Evolutionary conservation across 2,329 filamentous ascomycete species (phyloP).

Genomic region (Davidsoniella eucalypti): DNA sequence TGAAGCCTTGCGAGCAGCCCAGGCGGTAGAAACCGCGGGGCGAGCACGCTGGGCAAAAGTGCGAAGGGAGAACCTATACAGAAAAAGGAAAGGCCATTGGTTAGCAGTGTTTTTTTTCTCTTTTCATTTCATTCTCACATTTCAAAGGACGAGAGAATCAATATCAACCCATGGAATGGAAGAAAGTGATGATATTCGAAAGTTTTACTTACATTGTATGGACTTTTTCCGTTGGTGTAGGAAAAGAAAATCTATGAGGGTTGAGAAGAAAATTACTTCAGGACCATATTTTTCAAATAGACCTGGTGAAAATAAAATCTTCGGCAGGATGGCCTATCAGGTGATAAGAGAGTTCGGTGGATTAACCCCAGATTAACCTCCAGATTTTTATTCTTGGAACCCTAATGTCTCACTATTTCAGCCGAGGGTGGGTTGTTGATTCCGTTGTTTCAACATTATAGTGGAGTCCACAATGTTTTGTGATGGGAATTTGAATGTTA

Average conservation of each 20-base stretch:
- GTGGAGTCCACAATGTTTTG: too few relatives aligned
- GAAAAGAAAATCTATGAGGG: too few relatives aligned
- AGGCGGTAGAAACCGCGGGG: constrained; percentile 4
- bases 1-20: constrained; percentile 1
- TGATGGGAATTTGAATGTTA: too few relatives aligned
- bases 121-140: too few relatives aligned
- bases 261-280: neutral
- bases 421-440: too few relatives aligned
- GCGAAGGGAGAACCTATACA: constrained; percentile 9
- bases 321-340: neutral
- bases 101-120: neutral
- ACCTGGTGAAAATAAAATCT: neutral
- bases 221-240: too few relatives aligned
- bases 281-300: neutral
- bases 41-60: constrained; percentile 10
- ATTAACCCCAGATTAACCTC: neutral
- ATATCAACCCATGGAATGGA: neutral
- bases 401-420: too few relatives aligned
- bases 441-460: too few relatives aligned
- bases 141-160: neutral
- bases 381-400: neutral
- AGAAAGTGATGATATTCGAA: neutral
- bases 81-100: neutral
- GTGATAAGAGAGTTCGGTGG: neutral
- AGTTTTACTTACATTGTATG: too few relatives aligned